Evolutionary conservation across 1,284 basidiomycete species (phyloP).

Genomic region (Gymnopus androsaceus): DNA sequence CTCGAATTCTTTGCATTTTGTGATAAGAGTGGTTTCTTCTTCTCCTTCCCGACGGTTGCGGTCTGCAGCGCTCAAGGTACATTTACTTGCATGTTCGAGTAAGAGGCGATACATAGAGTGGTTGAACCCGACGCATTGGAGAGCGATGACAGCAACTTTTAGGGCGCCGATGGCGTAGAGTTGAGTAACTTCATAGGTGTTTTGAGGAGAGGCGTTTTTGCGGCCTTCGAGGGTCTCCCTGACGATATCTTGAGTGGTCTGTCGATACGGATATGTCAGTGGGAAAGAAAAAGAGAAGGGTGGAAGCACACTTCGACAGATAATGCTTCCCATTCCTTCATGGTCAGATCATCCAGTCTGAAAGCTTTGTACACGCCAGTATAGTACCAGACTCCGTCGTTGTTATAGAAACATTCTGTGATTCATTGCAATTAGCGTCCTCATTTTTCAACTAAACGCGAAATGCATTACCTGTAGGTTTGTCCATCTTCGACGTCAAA

Average conservation of each 20-base stretch:
- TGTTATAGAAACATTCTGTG: constrained; percentile 78
- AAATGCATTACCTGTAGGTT: constrained; percentile 55
- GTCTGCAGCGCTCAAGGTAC: constrained; percentile 20
- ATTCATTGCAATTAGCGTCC: neutral
- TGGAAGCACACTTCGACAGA: constrained; percentile 53
- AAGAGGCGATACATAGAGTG: constrained; percentile 59
- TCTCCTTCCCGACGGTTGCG: neutral
- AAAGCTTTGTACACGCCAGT: constrained; percentile 74
- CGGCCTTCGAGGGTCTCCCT: constrained; percentile 69
- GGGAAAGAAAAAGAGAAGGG: neutral
- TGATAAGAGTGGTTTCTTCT: neutral
- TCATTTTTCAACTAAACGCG: neutral
- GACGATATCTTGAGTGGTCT: constrained; percentile 66
- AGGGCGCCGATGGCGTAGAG: constrained; percentile 72
- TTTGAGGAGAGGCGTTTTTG: constrained; percentile 75
- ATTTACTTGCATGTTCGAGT: constrained; percentile 63
- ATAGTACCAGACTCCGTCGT: constrained; percentile 78
- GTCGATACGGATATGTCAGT: constrained; percentile 13
- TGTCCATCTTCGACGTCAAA: constrained; percentile 51
- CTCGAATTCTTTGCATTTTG: too few relatives aligned
- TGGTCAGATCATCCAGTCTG: constrained; percentile 60
- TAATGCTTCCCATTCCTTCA: constrained; percentile 68
- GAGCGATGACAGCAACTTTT: constrained; percentile 66
- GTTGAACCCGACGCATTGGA: constrained; percentile 77
- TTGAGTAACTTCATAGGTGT: constrained; percentile 69